These are phyloP conservation scores for Pyrenula aspistea DNA, from an alignment of 495 filamentous ascomycete genomes.

Conservation along the genomic window DNA sequence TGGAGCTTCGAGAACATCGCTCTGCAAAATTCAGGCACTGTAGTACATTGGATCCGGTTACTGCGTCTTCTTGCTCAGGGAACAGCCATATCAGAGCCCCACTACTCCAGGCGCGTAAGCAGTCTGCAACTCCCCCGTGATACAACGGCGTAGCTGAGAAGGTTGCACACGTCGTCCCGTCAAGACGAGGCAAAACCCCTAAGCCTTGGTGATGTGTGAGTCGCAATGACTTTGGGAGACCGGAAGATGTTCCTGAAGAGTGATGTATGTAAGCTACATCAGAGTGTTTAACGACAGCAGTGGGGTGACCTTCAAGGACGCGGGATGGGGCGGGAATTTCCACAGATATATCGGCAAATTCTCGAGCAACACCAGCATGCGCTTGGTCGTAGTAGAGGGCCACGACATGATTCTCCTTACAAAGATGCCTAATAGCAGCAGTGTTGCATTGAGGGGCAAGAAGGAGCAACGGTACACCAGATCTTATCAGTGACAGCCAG, in stretches of 20 bases:
- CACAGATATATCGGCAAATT: neutral
- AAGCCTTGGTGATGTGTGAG: constrained; percentile 36
- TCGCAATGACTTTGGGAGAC: constrained; percentile 39
- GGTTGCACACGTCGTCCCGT: constrained; percentile 21
- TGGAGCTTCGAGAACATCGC: neutral
- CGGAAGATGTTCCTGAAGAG: constrained; percentile 41
- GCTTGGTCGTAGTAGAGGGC: constrained; percentile 22
- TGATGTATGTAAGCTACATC: constrained; percentile 31
- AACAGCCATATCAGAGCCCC: constrained; percentile 41
- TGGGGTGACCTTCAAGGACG: neutral
- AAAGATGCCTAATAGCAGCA: constrained; percentile 30
- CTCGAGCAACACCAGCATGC: constrained; percentile 6
- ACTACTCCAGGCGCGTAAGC: constrained; percentile 40
- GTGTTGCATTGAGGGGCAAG: constrained; percentile 40
- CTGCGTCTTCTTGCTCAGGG: constrained; percentile 30
- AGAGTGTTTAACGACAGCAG: constrained; percentile 2
- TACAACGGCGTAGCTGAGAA: constrained; percentile 52
- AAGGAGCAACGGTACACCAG: constrained; percentile 35
- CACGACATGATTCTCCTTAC: constrained; percentile 18
- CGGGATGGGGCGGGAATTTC: constrained; percentile 1
- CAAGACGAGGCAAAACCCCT: constrained; percentile 32
- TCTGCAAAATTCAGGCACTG: constrained; percentile 17
- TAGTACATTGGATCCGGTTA: constrained; percentile 34
- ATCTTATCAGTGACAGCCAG: constrained; percentile 38
- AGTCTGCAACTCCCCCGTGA: constrained; percentile 47